Evolutionary conservation across 306 rosid species (phyloP), one percentile per base, ranked within the genome.

Genomic region (Rosa rugosa): DNA sequence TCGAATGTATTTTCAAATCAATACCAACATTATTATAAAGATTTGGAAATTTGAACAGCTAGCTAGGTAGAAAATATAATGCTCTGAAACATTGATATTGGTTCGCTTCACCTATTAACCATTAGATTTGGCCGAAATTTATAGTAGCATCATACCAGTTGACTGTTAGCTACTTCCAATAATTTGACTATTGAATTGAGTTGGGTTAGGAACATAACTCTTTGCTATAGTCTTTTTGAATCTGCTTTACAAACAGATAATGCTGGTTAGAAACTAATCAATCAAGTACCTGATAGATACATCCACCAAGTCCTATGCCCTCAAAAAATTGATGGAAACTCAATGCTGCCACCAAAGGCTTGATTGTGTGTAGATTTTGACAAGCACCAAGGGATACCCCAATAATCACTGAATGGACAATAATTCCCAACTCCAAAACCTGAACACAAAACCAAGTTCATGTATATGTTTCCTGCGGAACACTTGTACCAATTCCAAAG

Each of bases 341-440:
- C 65, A 90, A 69, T 16, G 90, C 93, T 12, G 85, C 87, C 16
- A 90, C 72, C 22, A 87, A 81, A 45, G 89, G 80, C 69, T 83
- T 84, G 76, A 87, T 87, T 42, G 85, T 86, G 69, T 76, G 85
- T 4, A 88, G 76, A 80, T 82, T 90, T 23, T 45, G 56, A 0
- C 91, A 86, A 23, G 87, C 86, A 50, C 93, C 93, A 72, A 87
- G 77, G 46, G 93, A 87, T 56, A 90, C 40, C 51, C 91, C 93
- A 66, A 86, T 76, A 41, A 86, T 83, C 42, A 84, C 72, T 10
- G 92, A 88, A 71, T 90, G 94, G 23, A 83, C 87, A 44, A 81
- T 72, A 66, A 90, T 84, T 13, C 87, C 87, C 54, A 82, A 70
- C 63, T 84, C 87, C 76, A 84, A 62, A 41, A 84, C 34, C 87